Evolutionary conservation across 164 flowering plant genomes (phyloP), one percentile per base, ranked within the genome.

Genomic region (Santalum album): DNA sequence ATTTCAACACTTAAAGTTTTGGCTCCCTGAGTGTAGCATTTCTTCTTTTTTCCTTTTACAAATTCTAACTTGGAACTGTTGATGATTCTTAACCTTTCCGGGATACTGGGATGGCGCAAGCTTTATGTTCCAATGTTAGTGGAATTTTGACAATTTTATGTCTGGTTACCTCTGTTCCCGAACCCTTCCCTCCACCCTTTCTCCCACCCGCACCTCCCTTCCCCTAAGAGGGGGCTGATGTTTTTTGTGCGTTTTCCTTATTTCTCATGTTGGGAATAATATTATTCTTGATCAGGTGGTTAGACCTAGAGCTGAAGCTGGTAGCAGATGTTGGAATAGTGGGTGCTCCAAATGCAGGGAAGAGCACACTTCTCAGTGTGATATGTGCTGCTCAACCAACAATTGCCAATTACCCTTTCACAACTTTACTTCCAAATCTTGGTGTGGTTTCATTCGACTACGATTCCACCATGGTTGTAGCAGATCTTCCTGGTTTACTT

Each of bases 281-380:
- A 21, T 15, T 60, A 20, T 38, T 69, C 9, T 64, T 65, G 49
- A 62, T 58, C 78, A 92, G 96, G 96, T 92, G 96, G 99, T 64
- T 92, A 71, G 94, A 89, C 42, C 76, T 92, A 75, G 99, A 92
- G 75, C 78, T 92, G 43, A 92, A 89, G 79, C 68, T 92, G 49
- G 92, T 89, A 43, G 99, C 99, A 5, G 99, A 92, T 79, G 92
- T 92, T 68, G 99, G 99, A 58, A 92, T 89, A 49, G 84, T 92
- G 23, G 99, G 99, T 57, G 97, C 88, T 46, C 97, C 99, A 59
- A 92, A 92, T 82, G 97, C 97, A 20, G 99, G 99, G 60, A 92
- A 92, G 73, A 87, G 97, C 80, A 92, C 99, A 51, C 76, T 85
- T 25, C 77, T 92, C 47, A 85, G 97, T 66, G 96, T 69, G 63